Evolutionary conservation across 306 rosid genomes (phyloP).

Genomic region (Sesbania bispinosa): DNA sequence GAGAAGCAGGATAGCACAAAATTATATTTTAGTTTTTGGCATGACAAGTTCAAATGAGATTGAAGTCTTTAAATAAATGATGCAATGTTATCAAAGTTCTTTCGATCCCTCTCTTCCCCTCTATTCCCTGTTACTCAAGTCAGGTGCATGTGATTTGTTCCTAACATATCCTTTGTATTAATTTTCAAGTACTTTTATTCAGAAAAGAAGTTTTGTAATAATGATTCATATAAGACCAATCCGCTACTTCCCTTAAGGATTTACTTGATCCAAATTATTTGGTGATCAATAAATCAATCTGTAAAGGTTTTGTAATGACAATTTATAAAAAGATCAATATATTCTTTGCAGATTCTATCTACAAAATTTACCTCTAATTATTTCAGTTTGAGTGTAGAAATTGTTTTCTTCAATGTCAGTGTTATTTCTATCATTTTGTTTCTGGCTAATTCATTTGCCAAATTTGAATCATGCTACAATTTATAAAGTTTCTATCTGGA

Average conservation of each 20-base stretch:
- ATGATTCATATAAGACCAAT: conserved; percentile 6
- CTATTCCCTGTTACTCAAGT: background rate
- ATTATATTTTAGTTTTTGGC: conserved; percentile 1
- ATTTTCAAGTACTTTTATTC: conserved; percentile 7
- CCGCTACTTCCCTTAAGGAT: conserved; percentile 2
- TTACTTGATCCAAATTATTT: background rate
- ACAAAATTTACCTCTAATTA: background rate
- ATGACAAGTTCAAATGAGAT: conserved; percentile 4
- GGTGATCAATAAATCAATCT: background rate
- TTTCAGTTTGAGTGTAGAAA: conserved; percentile 4
- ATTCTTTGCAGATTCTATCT: background rate
- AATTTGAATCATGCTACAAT: background rate
- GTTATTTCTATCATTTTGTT: background rate
- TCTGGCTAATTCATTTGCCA: background rate
- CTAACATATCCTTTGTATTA: background rate
- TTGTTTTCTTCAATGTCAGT: background rate
- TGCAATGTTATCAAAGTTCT: background rate
- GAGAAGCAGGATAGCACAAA: conserved; percentile 2
- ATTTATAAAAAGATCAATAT: background rate
- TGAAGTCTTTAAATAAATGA: conserved; percentile 1
- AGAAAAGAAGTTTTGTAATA: conserved; percentile 1
- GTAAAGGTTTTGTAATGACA: background rate
- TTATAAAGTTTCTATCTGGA: conserved; percentile 5
- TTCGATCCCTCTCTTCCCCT: background rate
- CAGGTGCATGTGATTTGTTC: background rate